Conservation (phyloP, 345 rosid species). For the Excoecaria agallocha region DNA sequence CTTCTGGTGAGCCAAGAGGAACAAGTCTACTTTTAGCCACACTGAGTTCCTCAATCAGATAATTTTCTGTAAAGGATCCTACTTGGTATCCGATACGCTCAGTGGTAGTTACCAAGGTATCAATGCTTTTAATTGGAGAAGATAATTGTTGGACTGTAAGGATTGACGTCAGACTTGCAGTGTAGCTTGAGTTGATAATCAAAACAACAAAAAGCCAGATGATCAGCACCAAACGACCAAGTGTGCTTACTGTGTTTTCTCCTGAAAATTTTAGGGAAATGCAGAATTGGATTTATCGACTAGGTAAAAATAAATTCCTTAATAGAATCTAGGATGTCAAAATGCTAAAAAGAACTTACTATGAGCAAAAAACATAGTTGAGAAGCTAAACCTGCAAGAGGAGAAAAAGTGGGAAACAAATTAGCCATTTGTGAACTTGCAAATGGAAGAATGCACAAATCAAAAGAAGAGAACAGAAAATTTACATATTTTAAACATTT, state of each 20-base stretch:
- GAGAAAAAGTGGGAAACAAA: not conserved
- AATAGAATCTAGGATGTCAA: not conserved
- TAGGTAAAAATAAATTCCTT: not conserved
- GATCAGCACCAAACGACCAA: slow-evolving; percentile 72
- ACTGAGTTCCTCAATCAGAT: slow-evolving; percentile 67
- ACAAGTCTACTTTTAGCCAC: slow-evolving; percentile 72
- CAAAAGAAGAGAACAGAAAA: not conserved
- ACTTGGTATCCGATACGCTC: slow-evolving; percentile 65
- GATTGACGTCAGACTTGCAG: slow-evolving; percentile 93
- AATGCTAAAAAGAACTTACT: slow-evolving; percentile 45
- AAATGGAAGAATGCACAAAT: not conserved
- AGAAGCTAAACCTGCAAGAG: slow-evolving; percentile 82
- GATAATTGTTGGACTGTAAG: slow-evolving; percentile 83
- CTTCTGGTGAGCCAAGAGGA: slow-evolving; percentile 77
- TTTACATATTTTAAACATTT: not conserved
- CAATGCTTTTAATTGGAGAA: slow-evolving; percentile 84
- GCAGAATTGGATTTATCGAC: not conserved
- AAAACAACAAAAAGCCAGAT: slow-evolving; percentile 89
- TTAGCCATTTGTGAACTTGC: not conserved
- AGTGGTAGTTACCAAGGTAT: slow-evolving; percentile 54
- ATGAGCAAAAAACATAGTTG: slow-evolving; percentile 84
- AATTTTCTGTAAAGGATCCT: slow-evolving; percentile 79
- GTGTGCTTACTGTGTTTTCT: slow-evolving; percentile 78
- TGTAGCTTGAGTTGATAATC: slow-evolving; percentile 89
- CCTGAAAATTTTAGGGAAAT: slow-evolving; percentile 50